Evolutionary conservation across 768 basidiomycete genomes (phyloP), one percentile per base, ranked within the genome.

Genomic region (Strobilomyces confusus): DNA sequence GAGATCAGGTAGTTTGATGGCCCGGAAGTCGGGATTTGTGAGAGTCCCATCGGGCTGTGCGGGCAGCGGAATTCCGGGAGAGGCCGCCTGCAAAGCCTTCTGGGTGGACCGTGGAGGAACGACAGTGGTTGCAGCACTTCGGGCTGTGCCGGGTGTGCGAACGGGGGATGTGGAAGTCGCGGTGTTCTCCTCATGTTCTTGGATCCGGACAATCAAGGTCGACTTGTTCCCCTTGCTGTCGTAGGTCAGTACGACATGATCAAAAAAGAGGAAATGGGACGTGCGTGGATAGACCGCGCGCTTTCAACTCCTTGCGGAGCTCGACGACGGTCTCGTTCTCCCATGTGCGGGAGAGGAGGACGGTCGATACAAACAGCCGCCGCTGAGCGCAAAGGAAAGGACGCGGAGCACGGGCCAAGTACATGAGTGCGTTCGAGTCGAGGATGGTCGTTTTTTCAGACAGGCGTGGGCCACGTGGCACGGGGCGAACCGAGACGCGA

Each of bases 191-290:
- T 84, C 81, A 44, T 77, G 72, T 60, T 81, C 74, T 56, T 78
- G 73, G 45, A 87, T 71, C 49, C 82, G 79, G 36, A 77, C 62
- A 54, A 84, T 73, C 29, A 87, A 68, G 4, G 72, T 73, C 4
- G 79, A 70, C 66, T 87, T 88, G 67, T 75, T 82, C 3, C 84
- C 85, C 56, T 71, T 77, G 23, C 85, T 87, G 29, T 42, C 5
- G 29, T 29, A 29, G 34, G 45, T 68, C 51, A 63, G 56, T 13
- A 23, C n/a, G 23, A 34, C 6, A 19, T 23, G 36, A 51, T 17
- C 17, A 19, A 46, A 49, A 17, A 44, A 37, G 15, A 44, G 13
- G 1, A 17, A 11, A 44, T 11, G 19, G 17, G 19, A 70, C 79
- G 30, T 70, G 84, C 84, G 72, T 67, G 42, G 83, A 73, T 33